Percentiles rank a stretch among this genome's conserved stretches.
These are phyloP conservation scores for Odontarrhena argentea DNA, from an alignment of 345 rosid genomes.

Conservation along the genomic window DNA sequence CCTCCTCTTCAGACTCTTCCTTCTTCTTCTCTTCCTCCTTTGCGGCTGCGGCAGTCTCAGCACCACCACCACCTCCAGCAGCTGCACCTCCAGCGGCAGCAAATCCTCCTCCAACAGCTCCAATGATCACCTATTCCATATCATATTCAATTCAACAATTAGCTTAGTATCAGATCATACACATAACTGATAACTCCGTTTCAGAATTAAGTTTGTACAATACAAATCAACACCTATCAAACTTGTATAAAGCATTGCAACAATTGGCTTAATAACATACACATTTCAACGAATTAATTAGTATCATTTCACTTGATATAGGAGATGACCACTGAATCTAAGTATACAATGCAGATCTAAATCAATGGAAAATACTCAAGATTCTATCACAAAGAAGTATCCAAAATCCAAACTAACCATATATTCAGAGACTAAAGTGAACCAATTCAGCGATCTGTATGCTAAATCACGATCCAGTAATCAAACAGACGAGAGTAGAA, in stretches of 20 bases:
- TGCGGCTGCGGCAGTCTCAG: constrained; percentile 51
- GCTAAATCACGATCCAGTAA: not conserved
- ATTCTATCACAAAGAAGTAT: not conserved
- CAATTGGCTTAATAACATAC: not conserved
- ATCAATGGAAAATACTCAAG: not conserved
- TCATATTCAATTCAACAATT: not conserved
- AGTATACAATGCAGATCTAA: not conserved
- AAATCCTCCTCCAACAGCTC: constrained; percentile 56
- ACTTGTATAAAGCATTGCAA: not conserved
- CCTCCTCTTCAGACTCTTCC: constrained; percentile 64
- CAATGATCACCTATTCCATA: constrained; percentile 51
- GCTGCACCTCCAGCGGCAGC: constrained; percentile 52
- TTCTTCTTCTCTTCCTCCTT: constrained; percentile 64
- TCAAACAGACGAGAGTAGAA: not conserved
- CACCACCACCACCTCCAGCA: constrained; percentile 50
- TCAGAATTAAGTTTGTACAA: too few relatives aligned
- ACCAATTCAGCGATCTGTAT: not conserved
- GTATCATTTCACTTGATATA: not conserved
- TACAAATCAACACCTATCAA: too few relatives aligned
- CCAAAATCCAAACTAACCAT: too few relatives aligned
- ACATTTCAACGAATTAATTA: not conserved
- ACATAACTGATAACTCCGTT: too few relatives aligned
- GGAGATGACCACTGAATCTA: not conserved
- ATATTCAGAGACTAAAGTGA: not conserved
- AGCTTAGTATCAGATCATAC: too few relatives aligned